Conservation (phyloP, 116 monocot species). For the Dioscorea cayenensis region DNA sequence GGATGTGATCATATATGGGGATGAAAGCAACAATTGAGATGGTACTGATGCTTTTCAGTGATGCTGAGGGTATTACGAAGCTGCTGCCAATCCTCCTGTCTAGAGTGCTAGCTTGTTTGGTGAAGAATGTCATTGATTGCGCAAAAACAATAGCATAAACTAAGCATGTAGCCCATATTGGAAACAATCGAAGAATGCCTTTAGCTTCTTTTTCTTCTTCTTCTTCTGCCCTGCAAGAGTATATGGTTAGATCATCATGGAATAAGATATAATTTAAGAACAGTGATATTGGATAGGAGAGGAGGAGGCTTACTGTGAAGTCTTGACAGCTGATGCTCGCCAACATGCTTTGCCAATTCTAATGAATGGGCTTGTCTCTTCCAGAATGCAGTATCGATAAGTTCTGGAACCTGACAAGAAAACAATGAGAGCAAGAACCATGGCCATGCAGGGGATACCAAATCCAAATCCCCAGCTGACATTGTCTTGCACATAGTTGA, state of each 20-base stretch:
- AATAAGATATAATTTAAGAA: no score
- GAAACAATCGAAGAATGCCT: conserved; percentile 23
- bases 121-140: conserved; percentile 33
- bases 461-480: conserved; percentile 75
- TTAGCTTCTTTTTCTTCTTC: not conserved
- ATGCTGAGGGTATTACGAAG: conserved; percentile 26
- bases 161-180: conserved; percentile 41
- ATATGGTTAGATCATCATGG: no score
- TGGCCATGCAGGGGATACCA: conserved; percentile 50
- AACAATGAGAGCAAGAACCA: conserved; percentile 35
- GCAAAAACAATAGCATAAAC: conserved; percentile 30
- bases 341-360: conserved; percentile 10
- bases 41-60: conserved; percentile 23
- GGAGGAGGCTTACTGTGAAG: no score
- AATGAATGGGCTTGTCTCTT: conserved; percentile 14
- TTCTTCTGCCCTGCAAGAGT: no score
- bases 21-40: conserved; percentile 16
- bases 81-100: conserved; percentile 23
- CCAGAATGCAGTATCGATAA: conserved; percentile 42
- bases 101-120: conserved; percentile 51
- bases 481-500: conserved; percentile 72
- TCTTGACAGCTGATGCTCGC: no score
- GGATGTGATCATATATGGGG: conserved; percentile 19
- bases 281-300: no score
- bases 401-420: conserved; percentile 48